These are phyloP conservation scores for Xylariaceae sp. DNA, from an alignment of 2,329 filamentous ascomycete genomes.

Conservation along the genomic window DNA sequence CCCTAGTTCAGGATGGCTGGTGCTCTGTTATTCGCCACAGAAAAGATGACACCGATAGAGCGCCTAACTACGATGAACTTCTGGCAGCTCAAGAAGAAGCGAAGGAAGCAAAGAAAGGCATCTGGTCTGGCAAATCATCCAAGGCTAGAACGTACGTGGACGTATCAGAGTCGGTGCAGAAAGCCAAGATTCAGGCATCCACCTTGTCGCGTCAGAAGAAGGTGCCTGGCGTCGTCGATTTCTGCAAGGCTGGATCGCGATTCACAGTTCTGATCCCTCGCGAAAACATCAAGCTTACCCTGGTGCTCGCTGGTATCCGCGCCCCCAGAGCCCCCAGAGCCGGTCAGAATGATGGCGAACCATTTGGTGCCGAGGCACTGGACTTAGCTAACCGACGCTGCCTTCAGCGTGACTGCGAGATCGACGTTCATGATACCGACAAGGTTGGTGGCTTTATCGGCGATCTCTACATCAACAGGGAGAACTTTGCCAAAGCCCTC, in stretches of 20 bases:
- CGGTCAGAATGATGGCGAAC: slow-evolving; percentile 78
- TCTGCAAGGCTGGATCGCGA: slow-evolving; percentile 93
- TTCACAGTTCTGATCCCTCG: slow-evolving; percentile 90
- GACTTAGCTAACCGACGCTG: slow-evolving; percentile 86
- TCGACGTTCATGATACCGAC: slow-evolving; percentile 92
- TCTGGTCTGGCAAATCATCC: slow-evolving; percentile 89
- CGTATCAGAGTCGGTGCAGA: slow-evolving; percentile 88
- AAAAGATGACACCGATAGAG: slow-evolving; percentile 90
- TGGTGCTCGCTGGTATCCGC: slow-evolving; percentile 90
- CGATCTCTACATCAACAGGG: slow-evolving; percentile 86
- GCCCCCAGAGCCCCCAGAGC: slow-evolving; percentile 81
- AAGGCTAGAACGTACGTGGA: slow-evolving; percentile 82
- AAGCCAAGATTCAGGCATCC: slow-evolving; percentile 90
- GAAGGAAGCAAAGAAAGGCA: slow-evolving; percentile 85
- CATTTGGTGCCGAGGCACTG: slow-evolving; percentile 91
- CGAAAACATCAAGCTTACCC: slow-evolving; percentile 90
- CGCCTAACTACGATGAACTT: slow-evolving; percentile 89
- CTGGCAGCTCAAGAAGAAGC: slow-evolving; percentile 77
- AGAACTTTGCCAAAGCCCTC: slow-evolving; percentile 90
- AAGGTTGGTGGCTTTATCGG: slow-evolving; percentile 98
- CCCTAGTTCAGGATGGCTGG: slow-evolving; percentile 88
- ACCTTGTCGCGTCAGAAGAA: slow-evolving; percentile 87
- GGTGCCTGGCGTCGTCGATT: slow-evolving; percentile 91
- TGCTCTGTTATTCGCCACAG: slow-evolving; percentile 92
- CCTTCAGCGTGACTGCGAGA: slow-evolving; percentile 92